Conservation (phyloP, 108 stramenopile genomes). For the Heterococcus sp. region DNA sequence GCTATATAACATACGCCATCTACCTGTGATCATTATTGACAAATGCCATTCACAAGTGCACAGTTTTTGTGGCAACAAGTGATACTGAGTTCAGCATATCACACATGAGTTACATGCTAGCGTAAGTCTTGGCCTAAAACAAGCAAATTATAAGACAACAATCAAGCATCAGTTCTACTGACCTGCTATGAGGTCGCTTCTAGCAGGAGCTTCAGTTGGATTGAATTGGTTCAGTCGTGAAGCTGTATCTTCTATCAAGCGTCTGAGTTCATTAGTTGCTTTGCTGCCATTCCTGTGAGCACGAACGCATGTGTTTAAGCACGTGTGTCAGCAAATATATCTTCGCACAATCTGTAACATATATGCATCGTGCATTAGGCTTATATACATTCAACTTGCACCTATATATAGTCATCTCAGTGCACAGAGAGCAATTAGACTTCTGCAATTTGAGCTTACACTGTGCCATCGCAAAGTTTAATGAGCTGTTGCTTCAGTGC, state of each 20-base stretch:
- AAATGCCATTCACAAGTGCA: neutral
- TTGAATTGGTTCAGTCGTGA: neutral
- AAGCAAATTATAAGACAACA: neutral
- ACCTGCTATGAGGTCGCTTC: neutral
- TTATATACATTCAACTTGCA: neutral
- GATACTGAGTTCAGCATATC: neutral
- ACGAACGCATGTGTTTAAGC: neutral
- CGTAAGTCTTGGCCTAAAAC: too few species aligned
- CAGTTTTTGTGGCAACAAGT: neutral
- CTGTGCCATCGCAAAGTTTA: neutral
- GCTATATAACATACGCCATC: slow-evolving; percentile 35
- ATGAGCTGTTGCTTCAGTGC: neutral
- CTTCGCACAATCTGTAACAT: neutral
- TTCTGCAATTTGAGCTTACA: neutral
- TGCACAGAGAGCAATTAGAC: neutral
- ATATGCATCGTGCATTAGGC: neutral
- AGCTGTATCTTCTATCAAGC: neutral
- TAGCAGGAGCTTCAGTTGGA: neutral
- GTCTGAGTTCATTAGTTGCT: neutral
- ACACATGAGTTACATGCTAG: neutral
- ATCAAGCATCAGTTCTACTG: neutral
- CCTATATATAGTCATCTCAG: neutral
- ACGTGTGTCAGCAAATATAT: neutral
- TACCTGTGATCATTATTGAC: neutral
- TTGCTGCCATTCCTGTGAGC: neutral